Conservation (phyloP, 768 basidiomycete species). For the Ramaria sp. region DNA sequence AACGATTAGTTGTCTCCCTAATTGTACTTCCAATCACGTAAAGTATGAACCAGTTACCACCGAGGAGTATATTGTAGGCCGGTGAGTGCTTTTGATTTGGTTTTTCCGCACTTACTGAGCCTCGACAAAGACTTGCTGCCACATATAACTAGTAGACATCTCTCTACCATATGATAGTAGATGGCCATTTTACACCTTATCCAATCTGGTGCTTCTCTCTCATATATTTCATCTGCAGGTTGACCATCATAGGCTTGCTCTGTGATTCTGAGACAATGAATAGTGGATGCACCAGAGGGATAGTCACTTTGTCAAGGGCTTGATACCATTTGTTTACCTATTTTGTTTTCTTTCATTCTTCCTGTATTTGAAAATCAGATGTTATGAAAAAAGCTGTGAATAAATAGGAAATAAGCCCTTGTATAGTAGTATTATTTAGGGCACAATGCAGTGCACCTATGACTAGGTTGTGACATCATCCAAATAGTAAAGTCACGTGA, state of each 20-base stretch:
- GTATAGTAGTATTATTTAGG: too few relatives aligned
- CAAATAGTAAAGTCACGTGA: too few relatives aligned
- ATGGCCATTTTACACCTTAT: too few relatives aligned
- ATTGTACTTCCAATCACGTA: slow-evolving; percentile 31
- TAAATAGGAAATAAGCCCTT: slow-evolving; percentile 19
- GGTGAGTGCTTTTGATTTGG: background rate
- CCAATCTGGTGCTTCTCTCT: slow-evolving; percentile 53
- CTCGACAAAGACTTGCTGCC: background rate
- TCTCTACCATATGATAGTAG: too few relatives aligned
- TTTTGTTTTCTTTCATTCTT: slow-evolving; percentile 83
- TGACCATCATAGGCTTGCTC: slow-evolving; percentile 72
- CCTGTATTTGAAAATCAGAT: slow-evolving; percentile 27
- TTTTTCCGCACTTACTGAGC: background rate
- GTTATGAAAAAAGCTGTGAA: background rate
- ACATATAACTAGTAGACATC: slow-evolving; percentile 4
- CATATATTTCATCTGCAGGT: slow-evolving; percentile 46
- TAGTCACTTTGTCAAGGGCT: slow-evolving; percentile 44
- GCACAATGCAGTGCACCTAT: too few relatives aligned
- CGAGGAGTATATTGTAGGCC: slow-evolving; percentile 64
- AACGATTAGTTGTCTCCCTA: slow-evolving; percentile 61
- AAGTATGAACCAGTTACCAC: slow-evolving; percentile 68
- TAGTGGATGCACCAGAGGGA: too few relatives aligned
- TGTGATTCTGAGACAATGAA: slow-evolving; percentile 53
- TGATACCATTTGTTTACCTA: slow-evolving; percentile 76
- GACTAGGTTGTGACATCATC: too few relatives aligned